phyloP scores from a whole-genome alignment of 2,329 filamentous ascomycete genomes.

The Metarhizium anisopliae region DNA sequence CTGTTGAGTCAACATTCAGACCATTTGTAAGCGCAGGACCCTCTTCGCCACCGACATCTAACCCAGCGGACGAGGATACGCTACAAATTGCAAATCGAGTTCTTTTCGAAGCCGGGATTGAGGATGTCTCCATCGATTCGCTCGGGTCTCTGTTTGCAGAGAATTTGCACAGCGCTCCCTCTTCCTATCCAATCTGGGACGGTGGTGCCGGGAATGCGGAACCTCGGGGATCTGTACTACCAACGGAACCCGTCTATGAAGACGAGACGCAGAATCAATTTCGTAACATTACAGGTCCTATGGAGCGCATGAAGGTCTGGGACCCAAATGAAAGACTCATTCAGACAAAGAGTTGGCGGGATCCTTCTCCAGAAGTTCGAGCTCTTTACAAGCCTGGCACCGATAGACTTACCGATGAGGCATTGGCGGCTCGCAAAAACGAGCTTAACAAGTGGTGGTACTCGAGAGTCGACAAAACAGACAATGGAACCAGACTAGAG shows the following conservation, averaged over 20 bases:
- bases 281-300: not conserved
- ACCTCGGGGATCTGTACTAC: not conserved
- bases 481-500: no score
- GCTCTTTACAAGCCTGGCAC: conserved; percentile 11
- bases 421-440: conserved; percentile 8
- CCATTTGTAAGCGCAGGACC: conserved; percentile 11
- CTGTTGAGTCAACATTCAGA: conserved; percentile 30
- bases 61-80: conserved; percentile 15
- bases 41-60: conserved; percentile 2
- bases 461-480: conserved; percentile 2
- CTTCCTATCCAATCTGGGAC: not conserved
- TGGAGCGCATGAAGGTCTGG: not conserved
- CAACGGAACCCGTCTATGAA: not conserved
- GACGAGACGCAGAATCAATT: not conserved
- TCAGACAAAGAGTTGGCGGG: conserved; percentile 1
- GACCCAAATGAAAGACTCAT: not conserved
- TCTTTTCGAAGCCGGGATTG: conserved; percentile 14
- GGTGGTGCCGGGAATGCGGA: not conserved
- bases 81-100: conserved; percentile 14
- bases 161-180: not conserved
- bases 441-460: conserved; percentile 8
- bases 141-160: not conserved
- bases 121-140: conserved; percentile 5
- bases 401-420: conserved; percentile 13
- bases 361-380: not conserved